These are phyloP conservation scores for Naganishia albida DNA, from an alignment of 1,284 basidiomycete genomes.

Conservation along the genomic window DNA sequence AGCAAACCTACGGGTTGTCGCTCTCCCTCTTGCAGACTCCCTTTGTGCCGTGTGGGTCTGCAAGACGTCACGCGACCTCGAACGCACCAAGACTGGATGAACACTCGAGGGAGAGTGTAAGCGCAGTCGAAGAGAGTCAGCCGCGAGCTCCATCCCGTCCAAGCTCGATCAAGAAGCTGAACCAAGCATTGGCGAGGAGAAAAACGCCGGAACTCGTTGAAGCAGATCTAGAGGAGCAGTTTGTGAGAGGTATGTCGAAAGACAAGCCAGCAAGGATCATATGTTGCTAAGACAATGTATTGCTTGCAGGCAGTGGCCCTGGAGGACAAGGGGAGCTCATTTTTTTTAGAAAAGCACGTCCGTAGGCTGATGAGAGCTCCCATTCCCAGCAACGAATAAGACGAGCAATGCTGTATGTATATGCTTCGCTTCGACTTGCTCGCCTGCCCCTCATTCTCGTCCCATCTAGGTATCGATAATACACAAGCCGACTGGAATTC, in stretches of 20 bases:
- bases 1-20: background rate
- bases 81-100: background rate
- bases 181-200: constrained; percentile 29
- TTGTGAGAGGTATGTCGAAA: constrained; percentile 47
- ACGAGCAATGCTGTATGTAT: constrained; percentile 51
- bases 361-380: background rate
- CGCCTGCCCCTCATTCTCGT: background rate
- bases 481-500: constrained; percentile 55
- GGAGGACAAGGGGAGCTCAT: constrained; percentile 53
- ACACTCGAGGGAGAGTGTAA: background rate
- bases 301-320: constrained; percentile 50
- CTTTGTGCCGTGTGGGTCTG: background rate
- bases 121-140: background rate
- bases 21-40: background rate
- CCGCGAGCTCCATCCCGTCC: background rate
- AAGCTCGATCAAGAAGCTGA: constrained; percentile 30
- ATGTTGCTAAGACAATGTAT: background rate
- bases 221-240: constrained; percentile 51
- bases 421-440: background rate
- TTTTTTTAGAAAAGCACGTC: no score
- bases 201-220: constrained; percentile 43
- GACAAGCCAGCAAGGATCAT: no score
- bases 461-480: constrained; percentile 42
- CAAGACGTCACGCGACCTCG: background rate
- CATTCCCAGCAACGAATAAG: constrained; percentile 50